These are phyloP conservation scores for Leccinum cinnamomeum DNA, from an alignment of 1,284 basidiomycete species.

Conservation along the genomic window DNA sequence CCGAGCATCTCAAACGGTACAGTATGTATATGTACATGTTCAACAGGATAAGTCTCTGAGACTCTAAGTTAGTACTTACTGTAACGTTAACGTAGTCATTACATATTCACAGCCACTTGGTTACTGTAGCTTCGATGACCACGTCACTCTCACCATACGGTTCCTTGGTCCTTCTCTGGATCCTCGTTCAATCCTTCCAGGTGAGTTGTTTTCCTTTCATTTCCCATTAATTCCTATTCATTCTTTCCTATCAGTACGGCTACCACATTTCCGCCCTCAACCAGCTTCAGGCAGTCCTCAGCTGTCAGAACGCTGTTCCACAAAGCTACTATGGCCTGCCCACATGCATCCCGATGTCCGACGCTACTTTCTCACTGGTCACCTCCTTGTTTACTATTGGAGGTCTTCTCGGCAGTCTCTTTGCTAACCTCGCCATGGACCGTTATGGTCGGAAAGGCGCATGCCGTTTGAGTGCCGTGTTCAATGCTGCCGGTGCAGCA, in stretches of 20 bases:
- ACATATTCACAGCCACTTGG: slow-evolving; percentile 14
- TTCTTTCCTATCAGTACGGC: slow-evolving; percentile 52
- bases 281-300: slow-evolving; percentile 79
- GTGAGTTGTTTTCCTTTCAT: slow-evolving; percentile 32
- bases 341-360: slow-evolving; percentile 76
- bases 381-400: slow-evolving; percentile 89
- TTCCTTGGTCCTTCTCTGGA: slow-evolving; percentile 62
- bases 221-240: neutral
- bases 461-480: slow-evolving; percentile 54
- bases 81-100: too few species aligned
- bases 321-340: slow-evolving; percentile 41
- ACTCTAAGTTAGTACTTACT: too few species aligned
- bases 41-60: too few species aligned
- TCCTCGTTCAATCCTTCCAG: slow-evolving; percentile 65
- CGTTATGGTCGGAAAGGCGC: slow-evolving; percentile 68
- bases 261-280: slow-evolving; percentile 88
- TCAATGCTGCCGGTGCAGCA: slow-evolving; percentile 60
- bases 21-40: too few species aligned
- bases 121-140: neutral
- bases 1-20: slow-evolving; percentile 41
- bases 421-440: slow-evolving; percentile 71
- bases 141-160: slow-evolving; percentile 58
- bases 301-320: slow-evolving; percentile 47
- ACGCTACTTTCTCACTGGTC: slow-evolving; percentile 73
- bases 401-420: slow-evolving; percentile 76